These are phyloP conservation scores for Protea cynaroides DNA, from an alignment of 164 flowering plant genomes.

Conservation along the genomic window DNA sequence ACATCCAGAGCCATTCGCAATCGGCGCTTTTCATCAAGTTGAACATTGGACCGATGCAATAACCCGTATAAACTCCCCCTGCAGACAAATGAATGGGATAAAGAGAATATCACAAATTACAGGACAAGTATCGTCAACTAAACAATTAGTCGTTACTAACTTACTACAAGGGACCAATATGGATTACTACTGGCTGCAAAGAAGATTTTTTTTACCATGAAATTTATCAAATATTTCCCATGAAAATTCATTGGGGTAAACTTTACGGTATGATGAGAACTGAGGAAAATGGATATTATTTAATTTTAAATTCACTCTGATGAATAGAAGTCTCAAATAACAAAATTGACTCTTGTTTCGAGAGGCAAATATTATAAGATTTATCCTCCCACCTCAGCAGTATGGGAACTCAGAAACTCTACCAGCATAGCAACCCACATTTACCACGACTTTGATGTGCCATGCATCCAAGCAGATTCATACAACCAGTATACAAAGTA, in stretches of 20 bases:
- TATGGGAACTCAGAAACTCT: neutral
- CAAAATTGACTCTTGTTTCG: neutral
- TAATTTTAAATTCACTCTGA: too few species aligned
- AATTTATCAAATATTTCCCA: neutral
- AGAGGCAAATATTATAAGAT: neutral
- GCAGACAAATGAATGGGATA: constrained; percentile 15
- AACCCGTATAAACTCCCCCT: constrained; percentile 95
- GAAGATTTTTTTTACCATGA: too few species aligned
- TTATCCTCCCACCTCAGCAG: neutral
- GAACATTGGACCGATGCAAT: constrained; percentile 69
- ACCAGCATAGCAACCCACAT: too few species aligned
- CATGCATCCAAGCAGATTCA: too few species aligned
- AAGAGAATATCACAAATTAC: too few species aligned
- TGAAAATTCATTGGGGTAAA: too few species aligned
- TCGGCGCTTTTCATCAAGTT: constrained; percentile 80
- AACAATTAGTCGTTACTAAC: too few species aligned
- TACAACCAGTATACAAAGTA: too few species aligned
- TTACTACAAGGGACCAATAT: neutral
- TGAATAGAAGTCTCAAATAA: neutral
- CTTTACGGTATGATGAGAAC: too few species aligned
- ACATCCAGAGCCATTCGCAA: constrained; percentile 95
- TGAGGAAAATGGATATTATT: too few species aligned
- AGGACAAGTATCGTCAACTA: too few species aligned
- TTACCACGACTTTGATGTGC: too few species aligned
- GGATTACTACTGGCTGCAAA: neutral